These are phyloP conservation scores for Zizania latifolia DNA, from an alignment of 176 grass and related monocot genomes.

Conservation along the genomic window DNA sequence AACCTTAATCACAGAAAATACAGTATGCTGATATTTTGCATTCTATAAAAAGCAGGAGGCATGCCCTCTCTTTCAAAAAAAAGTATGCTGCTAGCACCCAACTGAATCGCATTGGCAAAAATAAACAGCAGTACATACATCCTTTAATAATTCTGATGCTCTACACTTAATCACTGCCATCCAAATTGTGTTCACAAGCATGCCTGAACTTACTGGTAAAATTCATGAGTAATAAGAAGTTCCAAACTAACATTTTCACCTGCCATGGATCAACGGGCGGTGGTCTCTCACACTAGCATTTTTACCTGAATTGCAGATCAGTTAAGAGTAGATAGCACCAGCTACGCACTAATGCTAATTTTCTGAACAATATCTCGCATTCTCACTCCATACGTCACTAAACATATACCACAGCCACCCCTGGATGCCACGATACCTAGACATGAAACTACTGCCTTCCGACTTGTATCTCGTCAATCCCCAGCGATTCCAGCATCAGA, in stretches of 20 bases:
- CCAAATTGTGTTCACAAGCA: not conserved
- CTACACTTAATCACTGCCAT: not conserved
- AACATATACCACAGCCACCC: not conserved
- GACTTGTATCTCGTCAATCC: not conserved
- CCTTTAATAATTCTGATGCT: too few relatives aligned
- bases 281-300: not conserved
- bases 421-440: too few relatives aligned
- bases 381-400: not conserved
- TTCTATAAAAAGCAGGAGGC: not conserved
- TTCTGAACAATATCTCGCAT: not conserved
- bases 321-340: not conserved
- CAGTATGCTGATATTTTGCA: too few relatives aligned
- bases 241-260: not conserved
- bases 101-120: not conserved
- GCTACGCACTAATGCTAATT: not conserved
- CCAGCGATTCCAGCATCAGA: slow-evolving; percentile 13
- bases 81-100: not conserved
- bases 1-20: not conserved
- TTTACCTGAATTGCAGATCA: not conserved
- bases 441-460: too few relatives aligned
- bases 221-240: too few relatives aligned
- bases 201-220: too few relatives aligned
- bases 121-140: not conserved
- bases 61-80: too few relatives aligned
- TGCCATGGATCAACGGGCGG: not conserved